phyloP scores from a whole-genome alignment of 2,329 filamentous ascomycete genomes.

The Tolypocladium endophyticum region DNA sequence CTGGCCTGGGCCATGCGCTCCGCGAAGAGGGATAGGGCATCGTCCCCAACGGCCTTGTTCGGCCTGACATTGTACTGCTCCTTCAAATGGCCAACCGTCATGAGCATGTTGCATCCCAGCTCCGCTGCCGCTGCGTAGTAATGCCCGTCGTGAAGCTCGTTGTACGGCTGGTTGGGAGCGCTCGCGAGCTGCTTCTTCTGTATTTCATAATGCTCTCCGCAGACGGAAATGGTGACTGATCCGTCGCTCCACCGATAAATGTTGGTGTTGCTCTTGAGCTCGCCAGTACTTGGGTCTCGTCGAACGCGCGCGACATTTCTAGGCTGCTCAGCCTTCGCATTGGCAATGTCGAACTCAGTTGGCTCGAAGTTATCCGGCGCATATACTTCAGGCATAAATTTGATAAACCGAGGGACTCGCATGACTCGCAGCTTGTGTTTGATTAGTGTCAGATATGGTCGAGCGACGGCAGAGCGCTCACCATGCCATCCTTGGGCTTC shows the following conservation, averaged over 20 bases:
- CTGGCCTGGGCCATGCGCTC: constrained; percentile 55
- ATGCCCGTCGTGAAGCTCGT: constrained; percentile 59
- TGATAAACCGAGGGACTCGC: constrained; percentile 63
- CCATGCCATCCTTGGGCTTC: constrained; percentile 59
- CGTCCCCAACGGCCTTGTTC: constrained; percentile 57
- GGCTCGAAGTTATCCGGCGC: constrained; percentile 56
- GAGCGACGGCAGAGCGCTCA: constrained; percentile 25
- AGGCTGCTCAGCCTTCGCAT: constrained; percentile 43
- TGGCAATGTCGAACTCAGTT: constrained; percentile 40
- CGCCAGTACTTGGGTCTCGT: constrained; percentile 52
- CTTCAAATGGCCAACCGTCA: constrained; percentile 66
- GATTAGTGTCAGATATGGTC: neutral
- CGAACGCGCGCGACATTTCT: constrained; percentile 61
- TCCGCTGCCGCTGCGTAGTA: constrained; percentile 68
- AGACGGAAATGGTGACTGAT: constrained; percentile 64
- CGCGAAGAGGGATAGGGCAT: constrained; percentile 58
- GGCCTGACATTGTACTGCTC: constrained; percentile 61
- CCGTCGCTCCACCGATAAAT: constrained; percentile 73
- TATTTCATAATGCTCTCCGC: constrained; percentile 66
- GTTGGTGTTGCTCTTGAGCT: constrained; percentile 64
- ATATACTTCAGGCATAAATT: constrained; percentile 58
- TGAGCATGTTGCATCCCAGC: constrained; percentile 54
- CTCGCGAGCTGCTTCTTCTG: constrained; percentile 61
- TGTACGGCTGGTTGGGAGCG: constrained; percentile 46
- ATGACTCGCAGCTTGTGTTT: constrained; percentile 51